Base-by-base conservation (phyloP, 2,329 filamentous ascomycete species). In the Penicillium sp. region DNA sequence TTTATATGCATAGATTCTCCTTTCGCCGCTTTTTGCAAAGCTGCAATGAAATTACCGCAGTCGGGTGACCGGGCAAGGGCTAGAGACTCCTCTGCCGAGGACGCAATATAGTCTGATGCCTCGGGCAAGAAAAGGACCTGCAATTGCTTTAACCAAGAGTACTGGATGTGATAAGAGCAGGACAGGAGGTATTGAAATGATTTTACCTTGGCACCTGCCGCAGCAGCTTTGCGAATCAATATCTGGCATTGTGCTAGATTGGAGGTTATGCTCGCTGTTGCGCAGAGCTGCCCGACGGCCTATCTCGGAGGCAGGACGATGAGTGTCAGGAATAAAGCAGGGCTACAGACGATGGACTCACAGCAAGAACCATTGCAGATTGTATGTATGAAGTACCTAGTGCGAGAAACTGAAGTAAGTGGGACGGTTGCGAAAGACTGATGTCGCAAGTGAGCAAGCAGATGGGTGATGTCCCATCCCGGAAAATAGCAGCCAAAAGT, bases 211-310 rank as follows among this genome's bases (percentile, higher is more conserved):
- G 93, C 93, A 46, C 91, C 91, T 57, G 88, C 88, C 31, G 82
- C 80, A 10, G 88, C 87, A 37, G 94, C 92, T 73, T 89, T 90
- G 58, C 82, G 81, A 56, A 95, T 83, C 47, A 96, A 82, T 41
- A 77, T 80, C 61, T 87, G 85, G 75, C 92, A 96, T 75, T 94
- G 89, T 51, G 85, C 80, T 46, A 97, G 85, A 74, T 97, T 98
- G 69, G 89, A 84, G 64, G 84, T 78, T 81, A 95, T 87, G 63
- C 85, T 90, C 61, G 87, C 83, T 59, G 91, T 96, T 39, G 92
- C 93, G 78, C 92, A 93, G 76, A 97, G 86, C 78, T 97, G 94
- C 36, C 92, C 93, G 47, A 96, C 83, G 65, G 92, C 92, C 92
- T 96, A 69, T 54, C 41, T 59, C 40, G 53, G 27, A 50, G 47